phyloP scores from a whole-genome alignment of 2,329 filamentous ascomycete species.

The Talaromyces sp. region DNA sequence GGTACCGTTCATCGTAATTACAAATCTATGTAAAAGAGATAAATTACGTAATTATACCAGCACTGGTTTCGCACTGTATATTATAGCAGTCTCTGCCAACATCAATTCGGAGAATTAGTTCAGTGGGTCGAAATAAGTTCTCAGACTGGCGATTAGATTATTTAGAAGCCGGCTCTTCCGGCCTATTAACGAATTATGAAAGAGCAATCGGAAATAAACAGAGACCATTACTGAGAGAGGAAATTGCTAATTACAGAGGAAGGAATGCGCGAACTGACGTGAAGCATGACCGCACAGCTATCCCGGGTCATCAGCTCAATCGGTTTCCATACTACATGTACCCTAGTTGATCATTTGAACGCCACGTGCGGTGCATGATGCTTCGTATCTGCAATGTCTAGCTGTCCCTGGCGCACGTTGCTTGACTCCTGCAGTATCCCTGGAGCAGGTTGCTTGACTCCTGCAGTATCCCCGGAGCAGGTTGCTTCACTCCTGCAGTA shows the following conservation, averaged over 20 bases:
- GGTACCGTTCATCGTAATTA: too few species aligned
- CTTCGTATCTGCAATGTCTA: neutral
- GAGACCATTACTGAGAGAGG: neutral
- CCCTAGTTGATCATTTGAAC: neutral
- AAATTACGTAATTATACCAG: too few species aligned
- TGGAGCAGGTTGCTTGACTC: neutral
- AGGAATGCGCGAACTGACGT: neutral
- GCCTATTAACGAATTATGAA: neutral
- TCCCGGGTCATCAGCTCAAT: neutral
- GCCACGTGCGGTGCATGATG: neutral
- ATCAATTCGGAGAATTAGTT: too few species aligned
- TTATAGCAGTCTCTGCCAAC: too few species aligned
- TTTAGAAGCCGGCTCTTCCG: neutral
- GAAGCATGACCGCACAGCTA: neutral
- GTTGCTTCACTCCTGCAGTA: too few species aligned
- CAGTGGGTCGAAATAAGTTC: neutral
- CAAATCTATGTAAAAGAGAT: too few species aligned
- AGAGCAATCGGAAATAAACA: neutral
- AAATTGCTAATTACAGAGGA: too few species aligned
- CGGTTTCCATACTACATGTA: neutral
- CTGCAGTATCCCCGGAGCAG: too few species aligned
- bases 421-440: conserved; percentile 35
- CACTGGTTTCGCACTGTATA: too few species aligned
- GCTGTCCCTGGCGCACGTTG: conserved; percentile 23
- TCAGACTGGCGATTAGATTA: neutral